phyloP scores from a whole-genome alignment of 768 basidiomycete species.

The Tephrocybe sp. region DNA sequence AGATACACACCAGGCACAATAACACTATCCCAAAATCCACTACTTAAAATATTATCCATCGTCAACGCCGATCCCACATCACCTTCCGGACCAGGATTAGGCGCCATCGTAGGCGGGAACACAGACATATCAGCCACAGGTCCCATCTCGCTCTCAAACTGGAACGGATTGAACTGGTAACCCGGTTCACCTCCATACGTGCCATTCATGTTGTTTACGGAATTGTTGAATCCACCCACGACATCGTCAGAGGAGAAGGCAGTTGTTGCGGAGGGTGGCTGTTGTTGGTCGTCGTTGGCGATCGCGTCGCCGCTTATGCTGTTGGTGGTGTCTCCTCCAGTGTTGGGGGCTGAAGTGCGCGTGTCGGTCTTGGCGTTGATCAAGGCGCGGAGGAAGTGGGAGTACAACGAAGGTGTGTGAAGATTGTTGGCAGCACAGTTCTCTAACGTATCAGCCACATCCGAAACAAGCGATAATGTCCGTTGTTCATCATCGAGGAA shows the following conservation, averaged over 20 bases:
- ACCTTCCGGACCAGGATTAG: conserved; percentile 40
- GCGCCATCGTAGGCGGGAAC: conserved; percentile 86
- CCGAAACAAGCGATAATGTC: conserved; percentile 67
- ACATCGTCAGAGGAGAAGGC: too few relatives aligned
- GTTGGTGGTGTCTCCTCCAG: too few relatives aligned
- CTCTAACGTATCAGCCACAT: conserved; percentile 80
- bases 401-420: conserved; percentile 91
- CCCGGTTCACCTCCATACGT: conserved; percentile 23
- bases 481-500: conserved; percentile 74
- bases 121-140: conserved; percentile 78
- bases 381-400: conserved; percentile 76
- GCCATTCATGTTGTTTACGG: background rate
- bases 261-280: background rate
- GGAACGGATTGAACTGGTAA: conserved; percentile 51
- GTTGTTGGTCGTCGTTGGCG: background rate
- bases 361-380: conserved; percentile 51
- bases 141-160: conserved; percentile 82
- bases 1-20: conserved; percentile 74
- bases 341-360: background rate
- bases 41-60: conserved; percentile 81
- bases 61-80: conserved; percentile 47
- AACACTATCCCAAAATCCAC: conserved; percentile 85
- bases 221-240: too few relatives aligned
- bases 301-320: background rate
- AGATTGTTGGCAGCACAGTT: conserved; percentile 69